Base-by-base conservation (phyloP, 495 filamentous ascomycete species). In the Lasiosphaeriaceae sp. region DNA sequence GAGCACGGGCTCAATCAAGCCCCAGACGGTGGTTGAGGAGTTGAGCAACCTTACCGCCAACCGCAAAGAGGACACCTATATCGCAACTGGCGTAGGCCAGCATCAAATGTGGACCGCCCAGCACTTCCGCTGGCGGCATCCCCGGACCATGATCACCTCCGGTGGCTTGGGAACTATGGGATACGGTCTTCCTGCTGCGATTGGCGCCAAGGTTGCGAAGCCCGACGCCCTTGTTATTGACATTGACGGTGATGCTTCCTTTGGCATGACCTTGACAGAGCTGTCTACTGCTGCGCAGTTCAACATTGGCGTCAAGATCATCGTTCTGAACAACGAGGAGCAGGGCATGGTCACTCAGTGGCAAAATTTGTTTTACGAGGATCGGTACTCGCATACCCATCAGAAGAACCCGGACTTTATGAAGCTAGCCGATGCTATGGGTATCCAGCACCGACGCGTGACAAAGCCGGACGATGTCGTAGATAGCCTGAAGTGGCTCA, bases 81-180 rank as follows among this genome's bases (percentile, higher is more conserved):
- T 97, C 66, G 73, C 90, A 5, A 97, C 92, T 1, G 92, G 92
- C 63, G 92, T 96, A 31, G 92, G 93, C 34, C 92, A 96, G 69
- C 92, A 97, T 69, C 93, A 96, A 74, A 97, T 97, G 93, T 96
- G 93, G 93, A 77, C 88, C 8, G 92, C 91, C 9, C 91, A 97
- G 74, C 90, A 96, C 72, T 97, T 88, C 79, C 85, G 90, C 52
- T 97, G 92, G 92, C 79, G 88, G 37, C 72, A 90, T 60, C 90
- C 91, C 21, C 84, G 92, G 39, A 88, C 89, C 52, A 88, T 96
- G 85, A 85, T 96, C 71, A 93, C 92, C 14, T 96, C 90, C 11
- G 92, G 92, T 65, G 90, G 92, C 58, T 81, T 96, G 12, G 93
- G 93, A 47, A 97, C 93, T 11, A 97, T 97, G 93, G 93, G 93